Evolutionary conservation across 2,329 filamentous ascomycete genomes (phyloP), one percentile per base, ranked within the genome.

Genomic region (Aspergillus vadensis): DNA sequence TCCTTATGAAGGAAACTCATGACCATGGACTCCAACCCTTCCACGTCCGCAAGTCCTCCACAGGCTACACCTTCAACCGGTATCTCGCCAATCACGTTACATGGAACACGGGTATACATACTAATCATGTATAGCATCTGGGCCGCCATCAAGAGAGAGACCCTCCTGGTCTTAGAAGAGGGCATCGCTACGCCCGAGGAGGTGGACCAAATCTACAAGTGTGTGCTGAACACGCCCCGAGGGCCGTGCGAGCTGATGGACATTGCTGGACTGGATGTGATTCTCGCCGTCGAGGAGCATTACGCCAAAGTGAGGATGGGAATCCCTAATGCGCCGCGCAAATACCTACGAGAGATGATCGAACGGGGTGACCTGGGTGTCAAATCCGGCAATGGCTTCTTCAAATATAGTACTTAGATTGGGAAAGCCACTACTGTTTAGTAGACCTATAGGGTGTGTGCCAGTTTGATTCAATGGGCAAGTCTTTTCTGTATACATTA

Each of bases 121-220:
- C 47, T 19, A 50, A 50, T 50, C 25, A 38, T 19, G 38, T 21
- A 25, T 62, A 76, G 74, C n/a, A 73, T 79, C 47, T 79, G 77
- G 77, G 76, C 76, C 2, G 76, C 76, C 17, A 76, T 79, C 48
- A 79, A 79, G 61, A 69, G 76, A n/a, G 77, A 79, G 68, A 68
- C 72, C 5, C 70, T 79, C 8, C 64, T 72, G 14, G 64, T 73
- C 3, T 61, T 77, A 8, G 62, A 70, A 0, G 75, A 79, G 53
- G 76, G 74, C 1, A 72, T 78, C 6, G 70, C 67, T 21, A 67
- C 67, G 0, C 76, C 77, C 0, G 59, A 71, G 14, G 76, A 79
- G 51, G 71, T 79, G 2, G 76, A 79, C 62, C 62, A 62, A 0
- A 73, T 78, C 6, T 79, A 74, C 67, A 74, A 75, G 44, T 68